A percentile compares a stretch with the other conserved stretches of the same genome.
Evolutionary conservation across 2,329 filamentous ascomycete species (phyloP).

Genomic region (Mycosphaerella arachidis): DNA sequence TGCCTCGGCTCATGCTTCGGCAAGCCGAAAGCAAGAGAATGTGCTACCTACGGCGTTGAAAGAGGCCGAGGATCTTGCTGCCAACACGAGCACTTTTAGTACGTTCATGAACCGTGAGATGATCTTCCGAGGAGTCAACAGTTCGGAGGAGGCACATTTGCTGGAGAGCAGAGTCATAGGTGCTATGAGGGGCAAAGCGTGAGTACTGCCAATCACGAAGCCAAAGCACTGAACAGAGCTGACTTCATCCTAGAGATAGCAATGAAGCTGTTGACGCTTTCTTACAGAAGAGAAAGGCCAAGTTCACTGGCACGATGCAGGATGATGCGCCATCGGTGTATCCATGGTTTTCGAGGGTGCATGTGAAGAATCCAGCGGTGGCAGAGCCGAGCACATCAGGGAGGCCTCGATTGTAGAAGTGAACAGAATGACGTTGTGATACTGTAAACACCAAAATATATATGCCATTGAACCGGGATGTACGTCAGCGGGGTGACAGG

Average conservation of each 20-base stretch:
- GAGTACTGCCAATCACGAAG: neutral
- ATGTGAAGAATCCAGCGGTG: constrained; percentile 16
- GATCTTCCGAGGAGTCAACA: constrained; percentile 16
- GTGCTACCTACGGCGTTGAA: constrained; percentile 15
- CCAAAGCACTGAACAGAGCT: neutral
- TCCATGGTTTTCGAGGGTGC: constrained; percentile 16
- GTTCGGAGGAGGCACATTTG: constrained; percentile 20
- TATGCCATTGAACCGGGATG: neutral
- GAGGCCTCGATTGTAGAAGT: constrained; percentile 14
- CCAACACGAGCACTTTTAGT: constrained; percentile 17
- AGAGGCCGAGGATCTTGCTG: constrained; percentile 14
- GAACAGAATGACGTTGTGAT: neutral
- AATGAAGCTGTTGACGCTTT: constrained; percentile 21
- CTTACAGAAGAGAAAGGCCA: constrained; percentile 19
- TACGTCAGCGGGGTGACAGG: neutral
- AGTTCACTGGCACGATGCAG: constrained; percentile 17
- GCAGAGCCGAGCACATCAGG: constrained; percentile 15
- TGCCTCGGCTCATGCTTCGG: neutral
- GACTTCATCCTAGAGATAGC: constrained; percentile 10
- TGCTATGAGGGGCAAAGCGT: constrained; percentile 17
- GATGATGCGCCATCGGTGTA: constrained; percentile 18
- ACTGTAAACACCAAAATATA: neutral
- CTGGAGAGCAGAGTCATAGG: constrained; percentile 20
- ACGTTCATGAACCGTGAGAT: constrained; percentile 23
- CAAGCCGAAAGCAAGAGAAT: constrained; percentile 9